Conservation (phyloP, 257 asterid species). For the Oldenlandia corymbosa region DNA sequence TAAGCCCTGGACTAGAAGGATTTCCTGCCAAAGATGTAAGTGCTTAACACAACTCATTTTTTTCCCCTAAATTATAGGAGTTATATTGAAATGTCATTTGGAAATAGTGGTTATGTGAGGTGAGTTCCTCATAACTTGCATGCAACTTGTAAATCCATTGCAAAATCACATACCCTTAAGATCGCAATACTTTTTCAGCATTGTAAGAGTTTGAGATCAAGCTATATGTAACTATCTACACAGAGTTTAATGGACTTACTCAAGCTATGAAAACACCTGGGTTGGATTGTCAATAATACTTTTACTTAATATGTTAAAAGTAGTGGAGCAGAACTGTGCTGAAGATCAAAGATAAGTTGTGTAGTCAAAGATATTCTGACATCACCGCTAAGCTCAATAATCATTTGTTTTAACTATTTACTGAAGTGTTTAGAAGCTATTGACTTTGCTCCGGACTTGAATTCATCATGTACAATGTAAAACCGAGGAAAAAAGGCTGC, state of each 20-base stretch:
- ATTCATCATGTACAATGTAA: no score
- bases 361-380: no score
- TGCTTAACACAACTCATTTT: neutral
- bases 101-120: neutral
- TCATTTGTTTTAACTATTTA: neutral
- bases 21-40: slow-evolving; percentile 82
- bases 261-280: neutral
- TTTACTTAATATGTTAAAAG: no score
- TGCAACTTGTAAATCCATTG: no score
- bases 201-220: neutral
- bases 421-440: neutral
- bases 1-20: slow-evolving; percentile 47
- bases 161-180: neutral
- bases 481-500: neutral
- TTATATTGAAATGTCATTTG: neutral
- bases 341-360: no score
- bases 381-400: no score
- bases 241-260: neutral
- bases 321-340: no score
- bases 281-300: no score
- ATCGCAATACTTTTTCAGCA: no score
- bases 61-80: neutral
- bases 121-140: neutral
- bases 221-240: neutral
- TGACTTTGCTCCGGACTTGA: neutral